phyloP scores from a whole-genome alignment of 345 rosid species.

The Salix arbutifolia region DNA sequence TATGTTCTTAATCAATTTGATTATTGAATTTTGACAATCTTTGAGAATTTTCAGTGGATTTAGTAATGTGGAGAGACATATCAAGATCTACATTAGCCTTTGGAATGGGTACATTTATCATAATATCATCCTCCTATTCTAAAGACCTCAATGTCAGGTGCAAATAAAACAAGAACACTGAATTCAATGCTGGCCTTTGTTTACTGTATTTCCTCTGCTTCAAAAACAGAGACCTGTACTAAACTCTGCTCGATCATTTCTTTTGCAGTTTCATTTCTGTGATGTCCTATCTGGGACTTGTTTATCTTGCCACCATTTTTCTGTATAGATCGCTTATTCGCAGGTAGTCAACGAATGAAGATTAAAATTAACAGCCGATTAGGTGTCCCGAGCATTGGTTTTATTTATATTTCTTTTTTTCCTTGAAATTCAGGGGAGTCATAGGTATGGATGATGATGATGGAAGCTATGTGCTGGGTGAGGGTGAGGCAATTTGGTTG shows the following conservation, averaged over 20 bases:
- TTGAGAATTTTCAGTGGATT: constrained; percentile 55
- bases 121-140: constrained; percentile 72
- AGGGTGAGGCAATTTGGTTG: constrained; percentile 73
- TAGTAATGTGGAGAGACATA: constrained; percentile 90
- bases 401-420: background rate
- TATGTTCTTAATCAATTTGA: background rate
- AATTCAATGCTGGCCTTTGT: background rate
- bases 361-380: background rate
- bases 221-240: background rate
- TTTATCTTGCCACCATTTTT: constrained; percentile 70
- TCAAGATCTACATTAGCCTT: constrained; percentile 73
- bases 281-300: constrained; percentile 70
- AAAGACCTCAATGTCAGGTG: constrained; percentile 65
- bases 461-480: constrained; percentile 53
- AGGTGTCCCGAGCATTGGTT: background rate
- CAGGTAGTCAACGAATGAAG: constrained; percentile 44
- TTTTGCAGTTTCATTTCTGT: constrained; percentile 71
- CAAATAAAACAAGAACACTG: background rate
- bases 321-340: constrained; percentile 51
- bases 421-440: constrained; percentile 38
- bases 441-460: constrained; percentile 32
- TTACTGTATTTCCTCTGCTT: constrained; percentile 4
- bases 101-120: constrained; percentile 70
- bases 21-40: background rate
- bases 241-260: constrained; percentile 5